These are phyloP conservation scores for Pogostemon cablin DNA, from an alignment of 257 asterid species.

Conservation along the genomic window DNA sequence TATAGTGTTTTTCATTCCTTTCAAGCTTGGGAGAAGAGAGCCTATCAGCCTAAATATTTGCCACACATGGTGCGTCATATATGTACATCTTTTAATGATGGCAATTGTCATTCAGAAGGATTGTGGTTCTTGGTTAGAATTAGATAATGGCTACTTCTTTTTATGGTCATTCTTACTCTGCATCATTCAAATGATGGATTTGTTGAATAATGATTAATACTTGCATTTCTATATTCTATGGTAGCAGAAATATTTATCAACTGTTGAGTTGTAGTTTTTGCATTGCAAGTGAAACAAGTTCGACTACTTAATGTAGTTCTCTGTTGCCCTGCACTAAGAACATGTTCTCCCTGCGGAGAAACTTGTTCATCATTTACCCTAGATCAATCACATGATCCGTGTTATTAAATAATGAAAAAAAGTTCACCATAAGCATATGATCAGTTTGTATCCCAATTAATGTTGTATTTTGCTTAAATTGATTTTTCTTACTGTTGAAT, in stretches of 20 bases:
- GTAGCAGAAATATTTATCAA: not conserved
- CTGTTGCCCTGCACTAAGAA: slow-evolving; percentile 25
- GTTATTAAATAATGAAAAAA: slow-evolving; percentile 22
- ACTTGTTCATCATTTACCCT: slow-evolving; percentile 3
- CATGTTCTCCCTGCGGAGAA: slow-evolving; percentile 8
- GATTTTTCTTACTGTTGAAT: slow-evolving; percentile 36
- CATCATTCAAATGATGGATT: slow-evolving; percentile 16
- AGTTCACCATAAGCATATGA: slow-evolving; percentile 15
- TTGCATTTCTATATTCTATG: not conserved
- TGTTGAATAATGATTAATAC: not conserved
- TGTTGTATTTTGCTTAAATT: slow-evolving; percentile 26
- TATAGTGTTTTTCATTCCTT: slow-evolving; percentile 2
- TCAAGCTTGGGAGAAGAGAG: not conserved
- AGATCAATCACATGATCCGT: slow-evolving; percentile 17
- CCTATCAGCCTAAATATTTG: not conserved
- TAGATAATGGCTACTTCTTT: slow-evolving; percentile 9
- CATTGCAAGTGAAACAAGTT: slow-evolving; percentile 18
- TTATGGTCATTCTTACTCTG: not conserved
- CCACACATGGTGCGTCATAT: slow-evolving; percentile 3
- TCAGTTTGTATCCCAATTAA: slow-evolving; percentile 25
- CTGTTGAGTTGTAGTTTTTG: slow-evolving; percentile 19
- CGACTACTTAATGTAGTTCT: not conserved
- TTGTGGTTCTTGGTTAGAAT: slow-evolving; percentile 12
- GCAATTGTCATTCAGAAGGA: not conserved
- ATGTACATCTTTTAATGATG: not conserved